Base-by-base conservation (phyloP, 2,329 filamentous ascomycete genomes). In the Penicillium sp. region DNA sequence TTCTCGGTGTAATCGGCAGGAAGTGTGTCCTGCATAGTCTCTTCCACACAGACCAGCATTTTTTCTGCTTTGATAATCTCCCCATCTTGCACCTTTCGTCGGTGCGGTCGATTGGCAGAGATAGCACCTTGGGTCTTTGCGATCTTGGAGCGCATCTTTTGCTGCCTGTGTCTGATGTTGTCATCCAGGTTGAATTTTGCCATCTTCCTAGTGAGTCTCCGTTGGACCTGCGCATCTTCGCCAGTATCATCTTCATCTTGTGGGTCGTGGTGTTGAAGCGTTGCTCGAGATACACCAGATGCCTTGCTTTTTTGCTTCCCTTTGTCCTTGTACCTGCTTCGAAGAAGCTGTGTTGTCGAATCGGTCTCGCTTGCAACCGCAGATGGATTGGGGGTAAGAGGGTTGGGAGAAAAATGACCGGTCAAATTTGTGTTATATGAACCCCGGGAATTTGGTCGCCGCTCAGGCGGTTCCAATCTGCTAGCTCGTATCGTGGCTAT, bases 61-160 rank as follows among this genome's bases (percentile, higher is more conserved):
- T 82, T 84, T 67, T 88, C 86, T 72, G 86, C 86, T 70, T 88
- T 88, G 57, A 89, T 76, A 51, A 89, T 83, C 60, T 87, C 81
- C 6, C 86, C 86, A 63, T 86, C 81, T 52, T 78, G 74, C 25
- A 78, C 68, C 25, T 79, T 73, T 31, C 69, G 70, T 50, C 75
- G 70, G 48, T 68, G 70, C 9, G 73, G 68, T 42, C 70, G 66
- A 52, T 69, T 73, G 6, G 66, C 66, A 27, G 71, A 70, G 23
- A 78, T 72, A 44, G 63, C 71, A 43, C 65, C 69, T 56, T 71
- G 72, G 12, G 73, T 77, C 55, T 61, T 72, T 48, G 69, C 71
- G 38, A 77, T 73, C 52, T 61, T 74, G 49, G 71, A 71, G 43
- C 73, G 71, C 38, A 80, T 63, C 21, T 74, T 71, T 45, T 75